Evolutionary conservation across 1,139 yeast species (phyloP), one percentile per base, ranked within the genome.

Genomic region (Yamadazyma sp.): DNA sequence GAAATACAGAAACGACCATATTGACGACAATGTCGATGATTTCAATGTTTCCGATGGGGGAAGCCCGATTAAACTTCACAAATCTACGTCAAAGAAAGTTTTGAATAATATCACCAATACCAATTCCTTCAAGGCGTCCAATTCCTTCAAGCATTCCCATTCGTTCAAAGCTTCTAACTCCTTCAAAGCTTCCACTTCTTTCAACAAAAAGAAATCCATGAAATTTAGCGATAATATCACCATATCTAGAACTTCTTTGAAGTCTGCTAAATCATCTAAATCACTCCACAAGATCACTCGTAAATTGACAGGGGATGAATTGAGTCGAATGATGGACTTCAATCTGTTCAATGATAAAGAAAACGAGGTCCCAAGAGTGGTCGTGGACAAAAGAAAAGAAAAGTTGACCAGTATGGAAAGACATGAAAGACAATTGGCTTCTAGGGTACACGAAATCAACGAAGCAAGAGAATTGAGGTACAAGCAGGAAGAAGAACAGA

Each of bases 1-100:
- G 70, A 83, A 87, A 54, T 92, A 92, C 61, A 77, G 97, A 49
- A 86, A 84, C 51, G 94, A 85, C 45, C 95, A 87, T 57, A 53
- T 60, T 23, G 54, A 50, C 34, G 50, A 50, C 29, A 51, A 46
- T 38, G 55, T 58, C 26, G 61, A 60, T 36, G 61, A 55, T 27
- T 46, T 47, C 17, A 31, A 17, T 17, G 18, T 31, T 9, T 17
- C 31, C 2, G 36, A 26, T 16, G 17, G 18, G 24, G 17, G 24
- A 6, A 17, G 23, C 11, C 33, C 33, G 5, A 8, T 9, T 3
- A 32, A 32, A 20, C 43, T 41, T 14, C 26, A 28, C 6, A 33
- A 31, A 14, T 31, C 39, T 42, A 22, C 31, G 7, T 41, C 34
- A 17, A 47, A 31, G 47, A 55, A 49, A 31, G 64, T 50, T 9